Conservation (phyloP, 371 early-diverging fungal genomes). For the Nematocida sp. region DNA sequence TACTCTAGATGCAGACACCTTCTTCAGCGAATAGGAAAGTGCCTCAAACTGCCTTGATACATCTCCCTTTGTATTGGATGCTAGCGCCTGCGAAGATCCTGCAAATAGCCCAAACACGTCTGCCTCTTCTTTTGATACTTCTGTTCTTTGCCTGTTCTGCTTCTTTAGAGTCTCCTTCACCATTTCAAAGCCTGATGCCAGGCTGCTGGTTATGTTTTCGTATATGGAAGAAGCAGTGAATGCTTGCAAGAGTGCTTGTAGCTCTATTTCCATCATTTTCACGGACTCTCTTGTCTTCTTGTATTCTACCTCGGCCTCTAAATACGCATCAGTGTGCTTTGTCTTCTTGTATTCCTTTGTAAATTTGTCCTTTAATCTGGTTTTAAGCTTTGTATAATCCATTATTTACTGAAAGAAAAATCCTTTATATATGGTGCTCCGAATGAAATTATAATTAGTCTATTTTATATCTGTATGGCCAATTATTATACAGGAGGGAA, state of each 20-base stretch:
- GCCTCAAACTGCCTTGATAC: constrained; percentile 28
- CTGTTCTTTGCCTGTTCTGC: constrained; percentile 36
- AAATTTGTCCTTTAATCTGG: constrained; percentile 58
- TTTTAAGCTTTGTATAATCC: constrained; percentile 50
- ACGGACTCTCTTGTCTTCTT: constrained; percentile 56
- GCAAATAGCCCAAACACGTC: constrained; percentile 63
- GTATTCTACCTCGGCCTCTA: constrained; percentile 62
- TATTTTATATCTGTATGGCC: not conserved
- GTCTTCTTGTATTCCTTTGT: constrained; percentile 67
- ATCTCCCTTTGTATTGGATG: constrained; percentile 5
- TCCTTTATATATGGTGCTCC: constrained; percentile 58
- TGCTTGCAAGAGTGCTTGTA: constrained; percentile 46
- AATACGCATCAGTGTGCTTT: constrained; percentile 56
- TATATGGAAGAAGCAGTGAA: constrained; percentile 37
- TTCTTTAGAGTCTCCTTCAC: constrained; percentile 60
- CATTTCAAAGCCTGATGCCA: constrained; percentile 59
- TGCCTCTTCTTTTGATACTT: constrained; percentile 50
- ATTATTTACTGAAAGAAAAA: constrained; percentile 55
- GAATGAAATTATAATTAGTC: constrained; percentile 60
- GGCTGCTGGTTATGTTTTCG: constrained; percentile 62
- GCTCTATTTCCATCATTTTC: constrained; percentile 39
- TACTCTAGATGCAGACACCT: constrained; percentile 56
- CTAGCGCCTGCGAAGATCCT: constrained; percentile 13
- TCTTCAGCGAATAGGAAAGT: constrained; percentile 56
- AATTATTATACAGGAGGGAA: not conserved